phyloP scores from a whole-genome alignment of 129 eudicot species.

The Flaveria bidentis region DNA sequence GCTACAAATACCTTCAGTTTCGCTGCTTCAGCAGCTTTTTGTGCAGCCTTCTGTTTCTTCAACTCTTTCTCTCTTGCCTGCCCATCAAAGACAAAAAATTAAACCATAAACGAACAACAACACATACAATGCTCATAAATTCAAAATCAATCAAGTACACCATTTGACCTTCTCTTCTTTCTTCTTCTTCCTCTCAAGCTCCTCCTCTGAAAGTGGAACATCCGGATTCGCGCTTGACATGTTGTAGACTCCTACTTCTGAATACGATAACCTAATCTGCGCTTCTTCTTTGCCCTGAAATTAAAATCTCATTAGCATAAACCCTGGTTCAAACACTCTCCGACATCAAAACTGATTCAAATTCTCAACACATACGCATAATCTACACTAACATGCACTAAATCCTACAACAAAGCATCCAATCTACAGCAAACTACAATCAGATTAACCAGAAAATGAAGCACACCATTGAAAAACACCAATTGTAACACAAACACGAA shows the following conservation, averaged over 20 bases:
- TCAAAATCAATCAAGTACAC: background rate
- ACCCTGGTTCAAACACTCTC: background rate
- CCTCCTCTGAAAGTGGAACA: conserved; percentile 34
- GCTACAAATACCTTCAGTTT: conserved; percentile 59
- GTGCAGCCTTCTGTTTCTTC: conserved; percentile 89
- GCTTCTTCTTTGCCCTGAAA: background rate
- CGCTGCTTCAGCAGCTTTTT: conserved; percentile 88
- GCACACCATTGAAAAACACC: background rate
- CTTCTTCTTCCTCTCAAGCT: conserved; percentile 44
- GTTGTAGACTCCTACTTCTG: background rate
- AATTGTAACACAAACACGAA: background rate
- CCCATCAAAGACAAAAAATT: background rate
- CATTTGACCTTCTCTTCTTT: conserved; percentile 40
- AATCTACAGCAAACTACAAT: background rate
- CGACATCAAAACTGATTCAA: background rate
- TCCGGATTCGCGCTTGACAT: conserved; percentile 24
- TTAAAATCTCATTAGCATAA: background rate
- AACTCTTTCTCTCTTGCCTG: conserved; percentile 88
- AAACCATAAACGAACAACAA: background rate
- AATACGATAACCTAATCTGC: conserved; percentile 1
- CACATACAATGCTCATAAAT: background rate
- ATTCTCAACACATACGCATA: background rate
- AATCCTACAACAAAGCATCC: background rate
- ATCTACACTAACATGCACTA: background rate
- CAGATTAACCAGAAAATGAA: background rate